Base-by-base conservation (phyloP, 1,284 basidiomycete genomes). In the Cystobasidiaceae sp. region DNA sequence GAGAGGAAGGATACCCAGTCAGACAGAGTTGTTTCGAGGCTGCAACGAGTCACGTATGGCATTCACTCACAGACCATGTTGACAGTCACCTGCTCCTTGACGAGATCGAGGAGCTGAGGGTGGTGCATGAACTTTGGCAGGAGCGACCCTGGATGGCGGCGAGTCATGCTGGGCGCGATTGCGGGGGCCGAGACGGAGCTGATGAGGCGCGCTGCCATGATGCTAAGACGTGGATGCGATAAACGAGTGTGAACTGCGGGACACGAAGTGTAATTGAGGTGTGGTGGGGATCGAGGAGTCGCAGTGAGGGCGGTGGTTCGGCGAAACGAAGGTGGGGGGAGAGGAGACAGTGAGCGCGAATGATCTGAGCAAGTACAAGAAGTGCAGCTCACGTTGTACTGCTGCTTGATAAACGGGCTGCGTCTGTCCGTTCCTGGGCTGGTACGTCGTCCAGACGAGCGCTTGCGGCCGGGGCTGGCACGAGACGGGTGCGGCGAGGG, bases 71-170 rank as follows among this genome's bases (percentile, higher is more conserved):
- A 77, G 75, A 94, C 83, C 86, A 96, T 92, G 66, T 90, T 87
- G 75, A 81, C 79, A 6, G 88, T 85, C 60, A 94, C 89, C 33
- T 83, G 84, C 68, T 82, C 84, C 69, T 83, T 81, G 78, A 94
- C 82, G 73, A 94, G 86, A 71, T 84, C 81, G 70, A 93, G 80
- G 69, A 96, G 83, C 48, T 82, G 83, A n/a, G 86, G 86, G 77
- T 89, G 84, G 79, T 93, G 91, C 55, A 70, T 41, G 51, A 61
- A 69, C 68, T 72, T 73, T 33, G 71, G 72, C 23, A 73, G 21
- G 49, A 73, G 72, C 32, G 71, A 72, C 37, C 70, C 72, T n/a
- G 71, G 72, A 60, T 72, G 72, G 19, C 72, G 69, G 34, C 71
- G 69, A 13, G 68, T 70, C 52, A 64, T 64, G 52, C 33, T 64